Evolutionary conservation across 2,329 filamentous ascomycete genomes (phyloP).

Genomic region (Pestalotiopsis sp.): DNA sequence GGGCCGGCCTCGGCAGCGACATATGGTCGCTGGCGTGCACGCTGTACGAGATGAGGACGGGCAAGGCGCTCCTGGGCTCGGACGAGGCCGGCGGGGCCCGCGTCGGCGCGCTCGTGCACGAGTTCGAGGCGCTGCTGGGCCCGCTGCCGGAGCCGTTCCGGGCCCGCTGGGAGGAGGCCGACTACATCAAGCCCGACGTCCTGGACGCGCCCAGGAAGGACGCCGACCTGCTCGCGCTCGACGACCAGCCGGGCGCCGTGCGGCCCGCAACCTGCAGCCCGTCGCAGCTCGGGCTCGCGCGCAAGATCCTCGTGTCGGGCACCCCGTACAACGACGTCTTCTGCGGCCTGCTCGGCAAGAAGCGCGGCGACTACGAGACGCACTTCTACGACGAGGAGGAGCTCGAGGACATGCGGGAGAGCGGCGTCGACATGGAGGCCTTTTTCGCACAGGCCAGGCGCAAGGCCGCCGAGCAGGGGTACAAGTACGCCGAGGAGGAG

Average conservation of each 20-base stretch:
- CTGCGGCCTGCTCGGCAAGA: neutral
- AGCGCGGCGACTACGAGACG: neutral
- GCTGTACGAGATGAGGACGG: neutral
- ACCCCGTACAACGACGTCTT: neutral
- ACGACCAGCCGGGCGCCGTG: neutral
- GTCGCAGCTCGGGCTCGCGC: neutral
- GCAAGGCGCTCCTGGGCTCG: neutral
- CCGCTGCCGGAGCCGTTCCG: slow-evolving; percentile 6
- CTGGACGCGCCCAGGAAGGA: neutral
- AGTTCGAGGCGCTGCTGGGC: slow-evolving; percentile 5
- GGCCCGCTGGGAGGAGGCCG: neutral
- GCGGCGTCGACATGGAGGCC: neutral
- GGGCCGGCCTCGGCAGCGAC: neutral
- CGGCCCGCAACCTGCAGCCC: neutral
- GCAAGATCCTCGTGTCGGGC: neutral
- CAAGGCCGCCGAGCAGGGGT: neutral
- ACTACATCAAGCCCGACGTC: neutral
- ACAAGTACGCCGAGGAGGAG: neutral
- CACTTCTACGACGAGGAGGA: neutral
- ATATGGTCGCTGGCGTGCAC: neutral
- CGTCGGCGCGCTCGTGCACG: neutral
- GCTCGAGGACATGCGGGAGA: neutral
- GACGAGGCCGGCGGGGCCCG: neutral
- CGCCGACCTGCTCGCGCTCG: neutral
- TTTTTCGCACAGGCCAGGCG: neutral